Percentiles rank a stretch among this genome's conserved stretches.
phyloP scores from a whole-genome alignment of 768 basidiomycete species.

The Podaxis sp. region DNA sequence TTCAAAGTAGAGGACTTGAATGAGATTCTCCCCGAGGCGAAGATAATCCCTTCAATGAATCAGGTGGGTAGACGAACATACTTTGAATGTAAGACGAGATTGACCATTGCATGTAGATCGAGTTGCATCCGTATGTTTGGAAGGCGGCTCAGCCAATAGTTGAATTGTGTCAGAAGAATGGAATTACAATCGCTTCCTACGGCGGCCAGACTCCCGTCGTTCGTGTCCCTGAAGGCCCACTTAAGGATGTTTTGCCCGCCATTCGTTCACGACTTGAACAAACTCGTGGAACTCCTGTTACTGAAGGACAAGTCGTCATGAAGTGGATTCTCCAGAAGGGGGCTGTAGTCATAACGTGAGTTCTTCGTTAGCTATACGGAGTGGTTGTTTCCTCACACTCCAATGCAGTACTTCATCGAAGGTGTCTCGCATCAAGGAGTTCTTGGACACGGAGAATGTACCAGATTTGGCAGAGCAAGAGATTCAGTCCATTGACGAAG shows the following conservation, averaged over 20 bases:
- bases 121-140: constrained; percentile 70
- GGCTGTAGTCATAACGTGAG: constrained; percentile 63
- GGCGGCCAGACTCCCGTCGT: constrained; percentile 48
- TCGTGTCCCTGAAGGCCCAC: constrained; percentile 47
- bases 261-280: constrained; percentile 49
- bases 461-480: constrained; percentile 57
- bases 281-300: constrained; percentile 34
- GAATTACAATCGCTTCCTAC: constrained; percentile 65
- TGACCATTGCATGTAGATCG: constrained; percentile 39
- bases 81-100: background rate
- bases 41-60: constrained; percentile 61
- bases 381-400: background rate
- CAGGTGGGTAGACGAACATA: constrained; percentile 39
- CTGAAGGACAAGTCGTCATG: constrained; percentile 59
- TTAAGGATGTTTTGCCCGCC: constrained; percentile 48
- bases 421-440: constrained; percentile 41
- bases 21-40: constrained; percentile 43
- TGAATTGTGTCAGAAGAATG: constrained; percentile 47
- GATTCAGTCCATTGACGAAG: constrained; percentile 55
- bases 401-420: constrained; percentile 42
- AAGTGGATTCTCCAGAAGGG: constrained; percentile 67
- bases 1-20: constrained; percentile 53
- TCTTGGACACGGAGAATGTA: constrained; percentile 31
- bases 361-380: background rate
- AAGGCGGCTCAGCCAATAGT: constrained; percentile 52